Conservation (phyloP, 75 land plant species). For the Selaginella tamariscina region DNA sequence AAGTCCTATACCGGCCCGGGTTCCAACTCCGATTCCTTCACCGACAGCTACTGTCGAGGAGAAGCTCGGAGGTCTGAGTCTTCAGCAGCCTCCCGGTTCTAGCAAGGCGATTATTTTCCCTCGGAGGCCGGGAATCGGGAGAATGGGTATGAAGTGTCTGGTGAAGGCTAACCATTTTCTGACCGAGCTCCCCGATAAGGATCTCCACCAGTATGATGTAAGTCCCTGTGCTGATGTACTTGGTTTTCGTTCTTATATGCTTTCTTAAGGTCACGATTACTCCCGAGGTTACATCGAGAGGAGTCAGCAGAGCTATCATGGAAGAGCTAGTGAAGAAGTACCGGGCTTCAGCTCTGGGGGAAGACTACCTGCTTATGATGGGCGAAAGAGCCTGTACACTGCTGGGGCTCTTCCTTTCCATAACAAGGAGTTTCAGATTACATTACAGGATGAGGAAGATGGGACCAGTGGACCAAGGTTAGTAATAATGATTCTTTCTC, state of each 20-base stretch:
- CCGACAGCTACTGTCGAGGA: not conserved
- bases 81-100: not conserved
- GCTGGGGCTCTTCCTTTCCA: constrained; percentile 8
- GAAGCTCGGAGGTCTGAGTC: not conserved
- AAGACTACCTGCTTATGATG: constrained; percentile 10
- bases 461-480: not conserved
- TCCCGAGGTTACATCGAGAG: constrained; percentile 3
- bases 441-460: not conserved
- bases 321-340: not conserved
- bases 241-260: not conserved
- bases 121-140: not conserved
- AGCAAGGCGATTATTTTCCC: constrained; percentile 2
- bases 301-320: constrained; percentile 7
- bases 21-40: not conserved
- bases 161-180: constrained; percentile 7
- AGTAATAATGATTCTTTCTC: too few relatives aligned
- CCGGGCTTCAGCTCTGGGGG: not conserved
- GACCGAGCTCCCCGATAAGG: not conserved
- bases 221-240: not conserved
- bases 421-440: not conserved
- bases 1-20: not conserved
- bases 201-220: constrained; percentile 7
- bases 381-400: constrained; percentile 6
- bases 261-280: constrained; percentile 6
- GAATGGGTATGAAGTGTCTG: not conserved